Conservation (phyloP, 177 flowering plant genomes). For the Vitis hybrid region DNA sequence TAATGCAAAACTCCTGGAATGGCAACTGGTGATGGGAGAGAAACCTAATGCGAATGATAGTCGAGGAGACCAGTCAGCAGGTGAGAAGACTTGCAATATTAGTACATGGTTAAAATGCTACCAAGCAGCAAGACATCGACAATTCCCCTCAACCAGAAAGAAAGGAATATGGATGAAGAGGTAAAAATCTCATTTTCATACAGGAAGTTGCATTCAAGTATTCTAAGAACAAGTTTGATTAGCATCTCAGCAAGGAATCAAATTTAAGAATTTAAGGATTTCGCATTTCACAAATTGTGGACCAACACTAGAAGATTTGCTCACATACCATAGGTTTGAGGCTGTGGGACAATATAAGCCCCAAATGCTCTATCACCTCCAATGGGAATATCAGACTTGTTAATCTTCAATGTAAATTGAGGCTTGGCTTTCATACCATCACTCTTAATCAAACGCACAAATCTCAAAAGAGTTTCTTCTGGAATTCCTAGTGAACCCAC, state of each 20-base stretch:
- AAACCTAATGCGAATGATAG: too few species aligned
- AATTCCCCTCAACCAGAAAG: too few species aligned
- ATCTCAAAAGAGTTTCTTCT: conserved; percentile 85
- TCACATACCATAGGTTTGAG: conserved; percentile 58
- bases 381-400: conserved; percentile 71
- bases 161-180: too few species aligned
- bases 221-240: background rate
- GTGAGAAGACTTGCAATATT: background rate
- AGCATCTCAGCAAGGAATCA: background rate
- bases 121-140: too few species aligned
- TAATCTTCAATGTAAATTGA: conserved; percentile 67
- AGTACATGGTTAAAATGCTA: too few species aligned
- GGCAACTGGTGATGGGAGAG: too few species aligned
- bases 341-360: conserved; percentile 57
- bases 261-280: background rate
- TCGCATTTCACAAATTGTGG: background rate
- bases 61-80: background rate
- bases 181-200: too few species aligned
- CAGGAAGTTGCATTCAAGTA: too few species aligned
- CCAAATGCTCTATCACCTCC: conserved; percentile 79
- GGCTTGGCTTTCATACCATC: conserved; percentile 84
- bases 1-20: too few species aligned
- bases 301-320: background rate
- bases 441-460: conserved; percentile 72
- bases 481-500: conserved; percentile 73